Percentiles rank a stretch among this genome's conserved stretches.
Conservation (phyloP, 2,329 filamentous ascomycete species). For the Botryotinia globosa region DNA sequence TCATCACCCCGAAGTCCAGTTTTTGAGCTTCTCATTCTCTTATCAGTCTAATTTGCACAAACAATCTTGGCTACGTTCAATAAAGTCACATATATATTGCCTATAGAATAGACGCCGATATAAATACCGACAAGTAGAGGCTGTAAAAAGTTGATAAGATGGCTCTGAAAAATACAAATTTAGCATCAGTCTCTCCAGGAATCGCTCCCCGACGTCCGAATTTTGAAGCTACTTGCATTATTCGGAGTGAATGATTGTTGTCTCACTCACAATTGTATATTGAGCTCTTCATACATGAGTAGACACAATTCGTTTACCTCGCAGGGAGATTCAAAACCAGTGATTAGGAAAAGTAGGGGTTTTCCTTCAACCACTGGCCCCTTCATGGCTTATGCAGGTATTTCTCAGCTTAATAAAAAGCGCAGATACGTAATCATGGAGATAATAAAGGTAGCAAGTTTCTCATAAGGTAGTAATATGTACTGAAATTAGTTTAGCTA, state of each 20-base stretch:
- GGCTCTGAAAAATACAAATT: not conserved
- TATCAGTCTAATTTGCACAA: too few relatives aligned
- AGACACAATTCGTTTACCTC: fast-evolving
- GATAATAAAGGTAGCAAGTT: not conserved
- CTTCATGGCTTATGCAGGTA: not conserved
- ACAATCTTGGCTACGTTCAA: not conserved
- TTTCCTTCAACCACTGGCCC: not conserved
- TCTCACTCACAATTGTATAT: not conserved
- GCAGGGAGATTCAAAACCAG: not conserved
- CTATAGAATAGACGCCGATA: too few relatives aligned
- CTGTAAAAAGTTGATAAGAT: not conserved
- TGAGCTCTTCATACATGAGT: not conserved
- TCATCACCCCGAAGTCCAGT: not conserved
- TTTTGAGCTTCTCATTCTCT: not conserved
- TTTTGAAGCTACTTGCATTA: not conserved
- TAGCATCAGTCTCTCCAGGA: not conserved
- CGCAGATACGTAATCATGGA: not conserved
- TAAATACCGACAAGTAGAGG: not conserved
- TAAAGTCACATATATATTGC: not conserved
- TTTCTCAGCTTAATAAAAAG: not conserved
- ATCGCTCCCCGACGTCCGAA: not conserved
- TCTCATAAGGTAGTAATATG: not conserved
- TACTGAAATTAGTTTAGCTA: not conserved
- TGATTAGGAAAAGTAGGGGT: not conserved
- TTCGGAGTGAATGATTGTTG: not conserved